Conservation (phyloP, 108 stramenopile species). For the Skeletonema tropicum region DNA sequence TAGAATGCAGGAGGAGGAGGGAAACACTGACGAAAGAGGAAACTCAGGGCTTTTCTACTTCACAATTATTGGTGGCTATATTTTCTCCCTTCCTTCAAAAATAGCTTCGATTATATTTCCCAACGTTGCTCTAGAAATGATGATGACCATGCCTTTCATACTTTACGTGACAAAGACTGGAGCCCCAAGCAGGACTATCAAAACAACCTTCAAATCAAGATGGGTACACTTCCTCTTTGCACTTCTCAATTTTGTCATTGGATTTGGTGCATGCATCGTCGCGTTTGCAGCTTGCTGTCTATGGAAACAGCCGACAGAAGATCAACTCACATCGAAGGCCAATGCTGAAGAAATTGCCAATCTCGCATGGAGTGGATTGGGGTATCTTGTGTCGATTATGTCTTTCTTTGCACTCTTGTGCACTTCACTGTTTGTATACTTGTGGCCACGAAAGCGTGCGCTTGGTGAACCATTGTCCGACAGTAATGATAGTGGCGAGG, state of each 20-base stretch:
- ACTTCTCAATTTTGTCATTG: not conserved
- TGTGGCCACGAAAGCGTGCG: not conserved
- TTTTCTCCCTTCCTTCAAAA: not conserved
- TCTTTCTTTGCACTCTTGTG: not conserved
- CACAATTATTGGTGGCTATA: not conserved
- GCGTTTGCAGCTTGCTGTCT: not conserved
- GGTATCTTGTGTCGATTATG: not conserved
- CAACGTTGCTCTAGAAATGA: not conserved
- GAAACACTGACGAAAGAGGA: not conserved
- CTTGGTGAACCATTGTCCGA: not conserved
- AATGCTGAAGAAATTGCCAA: not conserved
- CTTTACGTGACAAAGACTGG: not conserved
- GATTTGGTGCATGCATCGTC: not conserved
- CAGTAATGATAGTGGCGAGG: not conserved
- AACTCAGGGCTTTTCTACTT: not conserved
- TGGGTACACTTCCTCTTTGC: not conserved
- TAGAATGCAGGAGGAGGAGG: not conserved
- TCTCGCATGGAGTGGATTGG: not conserved
- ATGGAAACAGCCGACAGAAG: not conserved
- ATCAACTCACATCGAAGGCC: conserved; percentile 3
- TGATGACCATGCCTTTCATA: not conserved
- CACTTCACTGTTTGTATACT: not conserved
- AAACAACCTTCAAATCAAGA: not conserved
- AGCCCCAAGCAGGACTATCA: not conserved
- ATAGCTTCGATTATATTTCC: not conserved